Conservation (phyloP, 2,329 filamentous ascomycete genomes). For the Xylariomycetidae sp. region DNA sequence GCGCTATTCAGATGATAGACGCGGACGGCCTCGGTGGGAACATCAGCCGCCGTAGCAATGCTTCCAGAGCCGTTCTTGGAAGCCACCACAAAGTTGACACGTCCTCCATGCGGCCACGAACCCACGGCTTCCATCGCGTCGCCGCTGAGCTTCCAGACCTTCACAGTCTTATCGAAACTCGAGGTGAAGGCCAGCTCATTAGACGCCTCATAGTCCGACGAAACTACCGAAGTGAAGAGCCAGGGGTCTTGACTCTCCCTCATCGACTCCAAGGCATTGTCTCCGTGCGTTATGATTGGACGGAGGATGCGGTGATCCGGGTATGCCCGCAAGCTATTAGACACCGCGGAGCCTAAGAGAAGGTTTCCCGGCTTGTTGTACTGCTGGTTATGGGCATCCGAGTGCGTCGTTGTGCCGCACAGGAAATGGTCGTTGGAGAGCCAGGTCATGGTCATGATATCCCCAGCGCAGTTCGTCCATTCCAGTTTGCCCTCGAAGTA, state of each 20-base stretch:
- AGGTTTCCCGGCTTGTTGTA: conserved; percentile 62
- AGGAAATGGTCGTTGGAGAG: conserved; percentile 46
- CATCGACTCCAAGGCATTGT: conserved; percentile 53
- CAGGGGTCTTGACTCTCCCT: conserved; percentile 53
- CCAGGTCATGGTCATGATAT: conserved; percentile 55
- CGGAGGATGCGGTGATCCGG: conserved; percentile 52
- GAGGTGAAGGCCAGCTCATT: conserved; percentile 49
- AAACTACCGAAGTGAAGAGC: conserved; percentile 59
- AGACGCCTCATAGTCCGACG: conserved; percentile 47
- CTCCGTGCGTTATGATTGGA: conserved; percentile 44
- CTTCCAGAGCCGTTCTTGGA: conserved; percentile 41
- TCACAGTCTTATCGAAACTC: conserved; percentile 57
- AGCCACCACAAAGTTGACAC: conserved; percentile 57
- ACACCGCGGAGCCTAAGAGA: conserved; percentile 43
- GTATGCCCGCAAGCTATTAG: conserved; percentile 42
- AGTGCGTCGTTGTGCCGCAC: conserved; percentile 58
- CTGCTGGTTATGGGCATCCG: conserved; percentile 57
- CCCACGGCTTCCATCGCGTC: conserved; percentile 37
- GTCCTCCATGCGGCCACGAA: conserved; percentile 51
- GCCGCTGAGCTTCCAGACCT: conserved; percentile 47
- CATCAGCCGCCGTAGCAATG: conserved; percentile 56
- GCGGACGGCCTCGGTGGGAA: conserved; percentile 46
- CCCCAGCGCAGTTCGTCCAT: conserved; percentile 57
- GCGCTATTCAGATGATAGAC: conserved; percentile 41
- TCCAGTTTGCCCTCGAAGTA: conserved; percentile 42